Evolutionary conservation across 345 rosid species (phyloP), one percentile per base, ranked within the genome.

Genomic region (Microcos paniculata): DNA sequence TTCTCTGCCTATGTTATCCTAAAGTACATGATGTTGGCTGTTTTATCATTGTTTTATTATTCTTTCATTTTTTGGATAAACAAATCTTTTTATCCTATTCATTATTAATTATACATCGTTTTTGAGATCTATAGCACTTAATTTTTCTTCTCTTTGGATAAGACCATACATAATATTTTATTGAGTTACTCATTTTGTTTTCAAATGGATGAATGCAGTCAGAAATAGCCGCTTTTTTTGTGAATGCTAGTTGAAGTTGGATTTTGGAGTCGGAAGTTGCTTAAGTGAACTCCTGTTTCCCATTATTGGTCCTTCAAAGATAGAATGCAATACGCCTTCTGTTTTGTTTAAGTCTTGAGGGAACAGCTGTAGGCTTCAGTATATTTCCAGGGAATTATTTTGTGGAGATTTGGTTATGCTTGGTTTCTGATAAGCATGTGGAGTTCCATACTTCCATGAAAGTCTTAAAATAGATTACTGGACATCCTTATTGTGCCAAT

Each of bases 401-500:
- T 42, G 35, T 43, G 74, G 46, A 62, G 59, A 70, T 48, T 75
- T 13, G 73, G 62, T 30, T 62, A 49, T 23, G 73, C 58, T 72
- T 70, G 30, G 63, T 45, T 35, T 33, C 71, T 69, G 53, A 62
- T 30, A 30, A 21, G 33, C 63, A 21, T 75, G 74, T 56, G 76
- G 75, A 72, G 69, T 74, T 75, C 74, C 72, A 73, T 58, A 71
- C 62, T 35, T 24, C 26, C 21, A 42, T 81, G 71, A 77, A 18
- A 51, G 23, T 30, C 55, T 63, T 48, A 65, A 38, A 30, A 53
- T 77, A 66, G 75, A 59, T 62, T 16, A 65, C 76, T 16, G 46
- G 38, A 76, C 66, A 79, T 57, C 74, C 72, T 52, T 82, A 62
- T 77, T 77, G 80, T 75, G 78, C 55, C 46, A 12, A 58, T 80